Evolutionary conservation across 208 protist genomes (phyloP).

Genomic region (Polymyxa betae): DNA sequence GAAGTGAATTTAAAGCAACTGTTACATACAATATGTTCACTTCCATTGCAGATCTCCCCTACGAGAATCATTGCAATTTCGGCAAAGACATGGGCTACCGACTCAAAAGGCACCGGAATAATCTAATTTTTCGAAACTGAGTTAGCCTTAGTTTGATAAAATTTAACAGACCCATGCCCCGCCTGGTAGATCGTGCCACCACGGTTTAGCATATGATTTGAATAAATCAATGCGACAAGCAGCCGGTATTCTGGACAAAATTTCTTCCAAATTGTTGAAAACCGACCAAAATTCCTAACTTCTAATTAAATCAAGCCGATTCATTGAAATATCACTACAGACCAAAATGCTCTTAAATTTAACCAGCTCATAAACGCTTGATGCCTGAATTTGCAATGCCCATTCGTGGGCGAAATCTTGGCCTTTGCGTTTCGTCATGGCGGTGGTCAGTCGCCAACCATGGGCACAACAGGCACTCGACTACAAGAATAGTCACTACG

Average conservation of each 20-base stretch:
- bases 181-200: neutral
- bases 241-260: neutral
- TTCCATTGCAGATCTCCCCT: neutral
- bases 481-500: no score
- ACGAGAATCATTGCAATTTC: conserved; percentile 1
- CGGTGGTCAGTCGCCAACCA: neutral
- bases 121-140: neutral
- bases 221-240: neutral
- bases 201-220: neutral
- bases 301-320: neutral
- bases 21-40: neutral
- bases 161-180: neutral
- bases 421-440: neutral
- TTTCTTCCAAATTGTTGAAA: conserved; percentile 13
- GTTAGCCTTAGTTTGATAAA: neutral
- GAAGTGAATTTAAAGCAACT: neutral
- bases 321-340: neutral
- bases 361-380: neutral
- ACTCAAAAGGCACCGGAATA: neutral
- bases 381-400: conserved; percentile 1
- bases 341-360: neutral
- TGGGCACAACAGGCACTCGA: no score
- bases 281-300: neutral
- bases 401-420: conserved; percentile 8
- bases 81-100: neutral